A percentile compares a stretch with the other conserved stretches of the same genome.
These are phyloP conservation scores for Pleoardoris graminearum DNA, from an alignment of 2,329 filamentous ascomycete genomes.

Conservation along the genomic window DNA sequence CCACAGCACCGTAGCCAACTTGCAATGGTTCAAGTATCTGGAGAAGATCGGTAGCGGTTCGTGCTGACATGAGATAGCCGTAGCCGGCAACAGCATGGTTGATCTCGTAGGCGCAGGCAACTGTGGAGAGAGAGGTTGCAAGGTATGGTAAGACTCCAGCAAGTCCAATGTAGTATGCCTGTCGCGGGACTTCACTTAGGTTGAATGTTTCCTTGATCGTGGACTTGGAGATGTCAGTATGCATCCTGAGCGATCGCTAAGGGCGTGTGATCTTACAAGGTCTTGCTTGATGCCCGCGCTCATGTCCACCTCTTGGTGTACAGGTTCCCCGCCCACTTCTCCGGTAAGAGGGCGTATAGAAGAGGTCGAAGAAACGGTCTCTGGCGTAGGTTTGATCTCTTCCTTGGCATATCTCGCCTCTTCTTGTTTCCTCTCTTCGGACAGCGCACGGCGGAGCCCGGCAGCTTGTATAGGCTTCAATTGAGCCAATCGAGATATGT, in stretches of 20 bases:
- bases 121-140: constrained; percentile 78
- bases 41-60: constrained; percentile 72
- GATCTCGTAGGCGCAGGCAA: constrained; percentile 81
- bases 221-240: constrained; percentile 37
- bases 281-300: constrained; percentile 49
- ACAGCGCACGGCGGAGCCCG: constrained; percentile 48
- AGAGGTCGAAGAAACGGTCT: constrained; percentile 63
- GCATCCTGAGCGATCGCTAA: not conserved
- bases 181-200: constrained; percentile 49
- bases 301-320: constrained; percentile 50
- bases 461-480: constrained; percentile 39
- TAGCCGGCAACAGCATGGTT: constrained; percentile 68
- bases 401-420: constrained; percentile 60
- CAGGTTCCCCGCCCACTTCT: constrained; percentile 42
- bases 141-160: constrained; percentile 67
- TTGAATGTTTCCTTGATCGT: constrained; percentile 56
- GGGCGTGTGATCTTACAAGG: constrained; percentile 30
- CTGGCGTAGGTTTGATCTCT: constrained; percentile 63
- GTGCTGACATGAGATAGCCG: constrained; percentile 67
- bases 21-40: constrained; percentile 82
- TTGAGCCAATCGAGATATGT: constrained; percentile 30
- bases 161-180: constrained; percentile 55
- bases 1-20: constrained; percentile 85
- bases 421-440: constrained; percentile 56
- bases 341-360: constrained; percentile 46